phyloP scores from a whole-genome alignment of 257 asterid genomes.

The Salvia rosmarinus region DNA sequence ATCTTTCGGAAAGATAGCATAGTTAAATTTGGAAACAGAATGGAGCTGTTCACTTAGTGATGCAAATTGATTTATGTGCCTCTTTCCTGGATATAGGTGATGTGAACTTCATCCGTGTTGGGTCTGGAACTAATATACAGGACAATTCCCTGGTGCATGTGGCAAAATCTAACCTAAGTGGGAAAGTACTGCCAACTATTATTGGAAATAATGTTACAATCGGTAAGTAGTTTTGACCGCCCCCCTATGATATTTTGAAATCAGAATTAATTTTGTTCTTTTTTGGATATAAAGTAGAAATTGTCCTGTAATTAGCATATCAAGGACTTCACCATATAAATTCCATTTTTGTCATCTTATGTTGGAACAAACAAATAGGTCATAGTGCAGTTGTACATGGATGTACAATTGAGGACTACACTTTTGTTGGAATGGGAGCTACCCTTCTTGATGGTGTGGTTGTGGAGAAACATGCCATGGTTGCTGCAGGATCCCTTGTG shows the following conservation, averaged over 20 bases:
- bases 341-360: slow-evolving; percentile 8
- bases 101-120: slow-evolving; percentile 68
- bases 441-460: slow-evolving; percentile 86
- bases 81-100: slow-evolving; percentile 58
- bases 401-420: slow-evolving; percentile 82
- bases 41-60: slow-evolving; percentile 10
- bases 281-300: not conserved
- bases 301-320: slow-evolving; percentile 7
- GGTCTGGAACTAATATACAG: slow-evolving; percentile 80
- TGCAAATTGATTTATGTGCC: slow-evolving; percentile 17
- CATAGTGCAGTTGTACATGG: slow-evolving; percentile 91
- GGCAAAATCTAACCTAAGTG: slow-evolving; percentile 71
- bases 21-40: not conserved
- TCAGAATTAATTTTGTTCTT: not conserved
- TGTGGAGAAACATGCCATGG: slow-evolving; percentile 87
- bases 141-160: slow-evolving; percentile 87
- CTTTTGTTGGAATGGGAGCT: slow-evolving; percentile 93
- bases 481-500: slow-evolving; percentile 91
- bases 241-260: slow-evolving; percentile 14
- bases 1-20: not conserved
- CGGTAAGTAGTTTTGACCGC: slow-evolving; percentile 48
- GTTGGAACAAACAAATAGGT: slow-evolving; percentile 48
- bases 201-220: slow-evolving; percentile 78
- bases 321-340: slow-evolving; percentile 19
- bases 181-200: slow-evolving; percentile 75